Conservation (phyloP, 306 rosid species). For the Rosa rugosa region DNA sequence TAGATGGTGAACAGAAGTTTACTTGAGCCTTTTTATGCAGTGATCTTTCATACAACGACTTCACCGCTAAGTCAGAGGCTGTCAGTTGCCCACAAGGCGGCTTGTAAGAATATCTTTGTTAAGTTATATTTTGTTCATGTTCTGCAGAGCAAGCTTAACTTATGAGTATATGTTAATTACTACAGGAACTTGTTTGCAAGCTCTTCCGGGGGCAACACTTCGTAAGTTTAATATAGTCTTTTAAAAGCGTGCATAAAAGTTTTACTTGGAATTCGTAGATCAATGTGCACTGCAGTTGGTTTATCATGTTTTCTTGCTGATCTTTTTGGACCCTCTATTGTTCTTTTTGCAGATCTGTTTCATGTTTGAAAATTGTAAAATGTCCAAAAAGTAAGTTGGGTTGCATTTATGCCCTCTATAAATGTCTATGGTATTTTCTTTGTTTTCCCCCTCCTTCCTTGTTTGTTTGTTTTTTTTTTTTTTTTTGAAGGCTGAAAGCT, state of each 20-base stretch:
- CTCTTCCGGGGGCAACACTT: conserved; percentile 37
- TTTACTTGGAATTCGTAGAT: neutral
- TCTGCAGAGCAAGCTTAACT: neutral
- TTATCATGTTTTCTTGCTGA: conserved; percentile 17
- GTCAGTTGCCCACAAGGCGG: conserved; percentile 35
- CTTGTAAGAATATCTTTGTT: conserved; percentile 45
- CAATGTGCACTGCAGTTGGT: neutral
- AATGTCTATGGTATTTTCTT: neutral
- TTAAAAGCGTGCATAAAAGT: neutral
- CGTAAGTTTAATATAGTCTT: conserved; percentile 41
- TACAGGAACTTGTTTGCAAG: conserved; percentile 61
- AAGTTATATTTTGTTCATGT: neutral
- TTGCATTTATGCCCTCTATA: neutral
- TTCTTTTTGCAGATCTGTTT: conserved; percentile 39
- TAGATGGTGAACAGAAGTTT: neutral
- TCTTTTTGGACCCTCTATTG: conserved; percentile 22
- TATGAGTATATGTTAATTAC: conserved; percentile 6
- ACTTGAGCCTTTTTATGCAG: conserved; percentile 28
- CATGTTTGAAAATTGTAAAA: conserved; percentile 38
- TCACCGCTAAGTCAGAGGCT: conserved; percentile 30
- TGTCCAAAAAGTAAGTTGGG: conserved; percentile 47
- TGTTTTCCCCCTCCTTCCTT: too few species aligned
- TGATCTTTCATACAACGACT: conserved; percentile 57
- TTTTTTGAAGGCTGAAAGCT: too few species aligned
- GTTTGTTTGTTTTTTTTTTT: too few species aligned